Conservation (phyloP, 2,329 filamentous ascomycete genomes). For the Gaeumannomyces sp. region DNA sequence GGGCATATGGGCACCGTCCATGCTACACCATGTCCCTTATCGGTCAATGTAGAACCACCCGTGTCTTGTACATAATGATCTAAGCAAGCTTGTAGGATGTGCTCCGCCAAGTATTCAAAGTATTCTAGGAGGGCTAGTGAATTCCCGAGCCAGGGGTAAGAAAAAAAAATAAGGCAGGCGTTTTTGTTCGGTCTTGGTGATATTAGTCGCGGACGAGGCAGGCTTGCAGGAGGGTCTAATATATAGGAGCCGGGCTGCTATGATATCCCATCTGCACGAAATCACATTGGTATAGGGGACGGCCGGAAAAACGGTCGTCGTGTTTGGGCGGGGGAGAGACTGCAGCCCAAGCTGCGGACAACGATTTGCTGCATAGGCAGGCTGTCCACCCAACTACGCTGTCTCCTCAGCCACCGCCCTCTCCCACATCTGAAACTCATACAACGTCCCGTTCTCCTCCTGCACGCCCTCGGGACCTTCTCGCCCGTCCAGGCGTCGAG, state of each 20-base stretch:
- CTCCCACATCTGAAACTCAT: slow-evolving; percentile 73
- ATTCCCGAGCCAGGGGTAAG: too few species aligned
- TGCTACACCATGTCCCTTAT: not conserved
- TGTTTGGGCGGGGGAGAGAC: not conserved
- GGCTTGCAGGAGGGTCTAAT: too few species aligned
- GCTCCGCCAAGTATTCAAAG: too few species aligned
- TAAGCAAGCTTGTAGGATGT: not conserved
- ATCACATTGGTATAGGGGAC: not conserved
- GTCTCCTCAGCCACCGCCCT: slow-evolving; percentile 30
- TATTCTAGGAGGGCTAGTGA: too few species aligned
- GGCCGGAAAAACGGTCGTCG: not conserved
- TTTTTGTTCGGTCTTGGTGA: not conserved
- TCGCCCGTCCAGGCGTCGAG: slow-evolving; percentile 63
- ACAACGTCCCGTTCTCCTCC: slow-evolving; percentile 58
- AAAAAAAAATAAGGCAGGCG: not conserved
- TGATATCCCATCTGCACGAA: not conserved
- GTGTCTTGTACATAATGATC: not conserved
- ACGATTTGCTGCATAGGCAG: too few species aligned
- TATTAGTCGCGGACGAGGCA: not conserved
- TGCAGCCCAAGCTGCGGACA: too few species aligned
- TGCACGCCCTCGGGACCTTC: slow-evolving; percentile 47
- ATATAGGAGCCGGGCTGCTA: not conserved
- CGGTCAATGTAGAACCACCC: not conserved
- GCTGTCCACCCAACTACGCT: too few species aligned
- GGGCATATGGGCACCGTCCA: not conserved